Base-by-base conservation (phyloP, 2,329 filamentous ascomycete species). In the Trichoderma afroharzianum region DNA sequence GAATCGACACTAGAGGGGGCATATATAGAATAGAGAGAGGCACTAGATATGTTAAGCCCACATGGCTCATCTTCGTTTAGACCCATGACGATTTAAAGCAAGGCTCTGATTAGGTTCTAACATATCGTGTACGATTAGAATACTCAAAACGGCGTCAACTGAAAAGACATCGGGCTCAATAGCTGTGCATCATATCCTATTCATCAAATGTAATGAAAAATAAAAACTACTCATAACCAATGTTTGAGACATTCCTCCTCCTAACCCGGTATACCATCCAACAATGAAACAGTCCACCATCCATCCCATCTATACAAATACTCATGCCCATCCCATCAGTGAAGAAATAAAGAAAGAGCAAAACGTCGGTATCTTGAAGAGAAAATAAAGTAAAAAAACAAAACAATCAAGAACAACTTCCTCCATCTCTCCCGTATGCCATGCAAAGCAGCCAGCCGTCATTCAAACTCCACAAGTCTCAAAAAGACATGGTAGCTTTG, bases 191-290 rank as follows among this genome's bases (percentile, higher is more conserved):
- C 67, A 33, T 69, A 69, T 62, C 55, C 39, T 59, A 62, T 69
- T 69, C 67, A 53, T 62, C 57, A 69, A 69, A 68, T 43, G 21
- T 69, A 62, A 69, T 36, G 14, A 36, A n/a, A 68, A 33, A 14
- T 50, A 66, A 32, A 68, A 32, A 68, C 67, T 69, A 61, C 67
- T 69, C 39, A 36, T 53, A 69, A 53, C 39, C 39, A 69, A 53
- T 59, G 53, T 59, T 47, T 18, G 62, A 15, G 30, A 11, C 57
- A 53, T 50, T 24, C 58, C 50, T 28, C 30, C 24, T 53, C 53
- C 50, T 59, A 47, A 47, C 15, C 33, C 36, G 21, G 12, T 50
- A 62, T 53, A 14, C 21, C 66, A 68, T 30, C 53, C 57, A 53
- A 50, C 59, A 39, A 53, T 53, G 39, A 64, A 64, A 50, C 32